A percentile compares a stretch with the other conserved stretches of the same genome.
These are phyloP conservation scores for Quercus phellos DNA, from an alignment of 331 rosid genomes.

Conservation along the genomic window DNA sequence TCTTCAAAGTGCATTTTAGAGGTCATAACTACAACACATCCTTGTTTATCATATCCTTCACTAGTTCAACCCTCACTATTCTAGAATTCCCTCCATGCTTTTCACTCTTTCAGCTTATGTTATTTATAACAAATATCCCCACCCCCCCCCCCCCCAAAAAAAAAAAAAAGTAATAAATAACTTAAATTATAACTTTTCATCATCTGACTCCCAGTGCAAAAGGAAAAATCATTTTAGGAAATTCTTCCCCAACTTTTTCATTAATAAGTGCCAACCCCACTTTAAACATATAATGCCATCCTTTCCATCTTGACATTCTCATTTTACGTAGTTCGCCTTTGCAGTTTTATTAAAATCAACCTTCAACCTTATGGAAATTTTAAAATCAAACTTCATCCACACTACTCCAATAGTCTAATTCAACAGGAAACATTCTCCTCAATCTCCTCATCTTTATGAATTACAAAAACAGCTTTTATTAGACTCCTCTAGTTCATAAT, in stretches of 20 bases:
- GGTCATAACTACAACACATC: not conserved
- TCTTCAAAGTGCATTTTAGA: not conserved
- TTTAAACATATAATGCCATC: not conserved
- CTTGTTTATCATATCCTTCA: not conserved
- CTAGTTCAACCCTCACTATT: not conserved
- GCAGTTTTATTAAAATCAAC: not conserved
- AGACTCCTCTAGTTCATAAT: not conserved
- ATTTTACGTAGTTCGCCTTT: not conserved
- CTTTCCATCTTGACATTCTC: not conserved
- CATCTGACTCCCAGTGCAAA: not conserved
- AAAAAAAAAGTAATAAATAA: too few species aligned
- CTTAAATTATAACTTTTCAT: not conserved
- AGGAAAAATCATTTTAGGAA: not conserved
- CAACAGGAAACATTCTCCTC: not conserved
- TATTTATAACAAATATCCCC: not conserved
- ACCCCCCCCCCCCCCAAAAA: too few species aligned
- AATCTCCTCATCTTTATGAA: not conserved
- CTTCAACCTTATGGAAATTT: not conserved
- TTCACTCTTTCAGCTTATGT: not conserved
- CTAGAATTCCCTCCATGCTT: not conserved
- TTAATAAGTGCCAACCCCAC: not conserved
- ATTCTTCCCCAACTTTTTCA: not conserved
- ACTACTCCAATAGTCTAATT: not conserved
- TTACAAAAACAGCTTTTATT: not conserved
- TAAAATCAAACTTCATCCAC: not conserved